phyloP scores from a whole-genome alignment of 176 grass and related monocot species.

The Paspalum notatum region DNA sequence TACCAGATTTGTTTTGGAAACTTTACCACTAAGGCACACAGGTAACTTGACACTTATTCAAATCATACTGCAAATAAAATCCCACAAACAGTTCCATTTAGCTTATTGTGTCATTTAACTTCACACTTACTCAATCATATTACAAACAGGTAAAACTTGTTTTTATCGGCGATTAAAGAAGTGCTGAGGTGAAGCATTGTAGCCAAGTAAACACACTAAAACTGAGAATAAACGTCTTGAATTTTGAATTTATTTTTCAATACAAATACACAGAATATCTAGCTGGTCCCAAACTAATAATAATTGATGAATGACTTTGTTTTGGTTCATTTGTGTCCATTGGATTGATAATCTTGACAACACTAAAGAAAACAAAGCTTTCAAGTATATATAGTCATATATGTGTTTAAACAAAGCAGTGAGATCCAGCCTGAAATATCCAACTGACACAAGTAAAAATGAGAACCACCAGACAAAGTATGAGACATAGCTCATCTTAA shows the following conservation, averaged over 20 bases:
- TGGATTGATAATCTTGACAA: not conserved
- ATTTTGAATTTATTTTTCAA: slow-evolving; percentile 5
- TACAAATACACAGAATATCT: not conserved
- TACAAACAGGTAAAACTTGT: not conserved
- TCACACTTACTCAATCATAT: not conserved
- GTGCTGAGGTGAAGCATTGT: not conserved
- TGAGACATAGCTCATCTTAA: slow-evolving; percentile 20
- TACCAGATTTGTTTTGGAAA: not conserved
- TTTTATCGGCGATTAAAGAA: not conserved
- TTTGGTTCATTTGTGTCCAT: not conserved
- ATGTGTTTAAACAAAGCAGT: slow-evolving; percentile 10
- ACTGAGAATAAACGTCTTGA: not conserved
- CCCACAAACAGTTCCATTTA: not conserved
- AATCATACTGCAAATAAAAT: not conserved
- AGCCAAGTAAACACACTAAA: not conserved
- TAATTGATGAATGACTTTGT: not conserved
- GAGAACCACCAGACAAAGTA: not conserved
- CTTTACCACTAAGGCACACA: not conserved
- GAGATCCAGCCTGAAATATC: slow-evolving; percentile 7
- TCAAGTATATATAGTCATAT: not conserved
- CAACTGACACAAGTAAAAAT: not conserved
- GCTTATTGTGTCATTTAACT: not conserved
- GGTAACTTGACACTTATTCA: not conserved
- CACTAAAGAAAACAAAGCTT: not conserved
- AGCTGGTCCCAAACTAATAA: not conserved